A percentile compares a stretch with the other conserved stretches of the same genome.
phyloP scores from a whole-genome alignment of 192 early-diverging fungal species.

The Rhizophagus clarus region DNA sequence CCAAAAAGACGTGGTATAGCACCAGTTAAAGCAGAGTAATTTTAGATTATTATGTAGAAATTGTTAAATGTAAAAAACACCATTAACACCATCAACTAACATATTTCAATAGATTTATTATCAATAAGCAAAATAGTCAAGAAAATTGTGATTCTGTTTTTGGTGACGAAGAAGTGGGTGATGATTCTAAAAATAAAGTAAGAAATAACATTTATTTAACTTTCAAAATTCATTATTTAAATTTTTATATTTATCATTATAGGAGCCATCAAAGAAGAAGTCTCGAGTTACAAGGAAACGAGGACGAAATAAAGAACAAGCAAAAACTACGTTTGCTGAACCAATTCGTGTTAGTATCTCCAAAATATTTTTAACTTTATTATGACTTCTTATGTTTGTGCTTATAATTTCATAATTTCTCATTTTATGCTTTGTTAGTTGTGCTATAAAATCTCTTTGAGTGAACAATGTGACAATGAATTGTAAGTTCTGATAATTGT shows the following conservation, averaged over 20 bases:
- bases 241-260: background rate
- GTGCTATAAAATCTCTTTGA: background rate
- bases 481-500: background rate
- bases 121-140: background rate
- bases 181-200: background rate
- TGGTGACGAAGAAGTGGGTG: background rate
- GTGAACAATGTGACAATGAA: background rate
- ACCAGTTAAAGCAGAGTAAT: background rate
- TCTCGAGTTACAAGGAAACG: background rate
- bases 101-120: background rate
- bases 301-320: slow-evolving; percentile 7
- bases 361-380: background rate
- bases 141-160: background rate
- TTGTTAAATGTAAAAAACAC: no score
- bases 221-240: background rate
- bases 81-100: background rate
- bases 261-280: slow-evolving; percentile 26
- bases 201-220: background rate
- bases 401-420: background rate
- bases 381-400: background rate
- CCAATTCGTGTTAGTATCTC: background rate
- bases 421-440: background rate
- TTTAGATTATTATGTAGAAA: background rate
- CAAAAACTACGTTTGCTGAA: background rate
- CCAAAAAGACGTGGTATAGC: background rate